A percentile compares a stretch with the other conserved stretches of the same genome.
Evolutionary conservation across 1,139 yeast species (phyloP).

Genomic region (Geotrichum siamense): DNA sequence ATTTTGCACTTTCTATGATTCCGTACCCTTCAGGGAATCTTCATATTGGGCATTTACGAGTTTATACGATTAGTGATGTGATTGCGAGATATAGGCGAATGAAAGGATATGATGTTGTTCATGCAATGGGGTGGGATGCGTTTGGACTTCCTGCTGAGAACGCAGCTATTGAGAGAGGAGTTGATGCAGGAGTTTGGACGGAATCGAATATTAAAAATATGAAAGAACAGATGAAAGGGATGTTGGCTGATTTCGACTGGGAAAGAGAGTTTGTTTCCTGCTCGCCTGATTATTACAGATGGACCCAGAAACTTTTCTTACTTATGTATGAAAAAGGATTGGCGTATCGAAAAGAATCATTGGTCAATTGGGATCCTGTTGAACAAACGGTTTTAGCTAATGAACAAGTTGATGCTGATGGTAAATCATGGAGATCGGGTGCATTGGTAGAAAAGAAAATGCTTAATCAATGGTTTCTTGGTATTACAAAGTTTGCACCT

Average conservation of each 20-base stretch:
- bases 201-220: conserved; percentile 63
- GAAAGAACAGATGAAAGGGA: conserved; percentile 70
- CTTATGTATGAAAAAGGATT: conserved; percentile 64
- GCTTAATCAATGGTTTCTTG: conserved; percentile 87
- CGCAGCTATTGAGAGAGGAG: conserved; percentile 84
- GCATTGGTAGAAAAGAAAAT: conserved; percentile 78
- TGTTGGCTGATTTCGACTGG: conserved; percentile 93
- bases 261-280: conserved; percentile 85
- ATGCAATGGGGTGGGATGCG: conserved; percentile 99
- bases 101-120: conserved; percentile 70
- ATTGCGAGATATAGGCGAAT: conserved; percentile 70
- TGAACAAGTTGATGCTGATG: conserved; percentile 89
- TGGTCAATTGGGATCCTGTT: conserved; percentile 96
- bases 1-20: conserved; percentile 78
- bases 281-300: conserved; percentile 77
- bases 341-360: conserved; percentile 80
- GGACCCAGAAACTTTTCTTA: conserved; percentile 83
- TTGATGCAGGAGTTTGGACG: conserved; percentile 82
- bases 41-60: conserved; percentile 91
- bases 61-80: conserved; percentile 83
- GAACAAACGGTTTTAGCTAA: conserved; percentile 92
- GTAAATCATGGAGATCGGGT: conserved; percentile 95
- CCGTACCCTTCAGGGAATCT: conserved; percentile 93
- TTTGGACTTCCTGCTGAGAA: conserved; percentile 97
- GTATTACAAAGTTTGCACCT: conserved; percentile 74